These are phyloP conservation scores for Yamadazyma triangularis DNA, from an alignment of 1,139 yeast genomes.

Conservation along the genomic window DNA sequence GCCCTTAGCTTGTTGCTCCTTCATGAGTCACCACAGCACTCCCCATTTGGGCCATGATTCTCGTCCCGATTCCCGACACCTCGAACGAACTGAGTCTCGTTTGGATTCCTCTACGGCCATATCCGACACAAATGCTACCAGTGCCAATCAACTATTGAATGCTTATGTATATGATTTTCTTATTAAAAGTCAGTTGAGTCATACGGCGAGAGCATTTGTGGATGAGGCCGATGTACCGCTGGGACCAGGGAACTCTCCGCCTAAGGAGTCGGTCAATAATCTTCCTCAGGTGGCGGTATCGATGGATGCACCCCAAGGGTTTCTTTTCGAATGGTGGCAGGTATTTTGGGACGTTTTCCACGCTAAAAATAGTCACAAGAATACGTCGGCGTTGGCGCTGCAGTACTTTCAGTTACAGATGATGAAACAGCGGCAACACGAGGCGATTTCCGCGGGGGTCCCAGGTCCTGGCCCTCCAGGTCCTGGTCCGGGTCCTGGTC, in stretches of 20 bases:
- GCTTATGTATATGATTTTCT: conserved; percentile 86
- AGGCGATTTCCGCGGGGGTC: too few species aligned
- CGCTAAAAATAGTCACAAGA: conserved; percentile 55
- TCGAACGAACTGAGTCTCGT: conserved; percentile 23
- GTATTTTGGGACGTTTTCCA: conserved; percentile 92
- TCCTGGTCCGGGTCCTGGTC: too few species aligned
- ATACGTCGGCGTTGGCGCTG: conserved; percentile 53
- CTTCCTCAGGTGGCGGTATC: conserved; percentile 49
- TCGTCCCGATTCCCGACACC: conserved; percentile 30
- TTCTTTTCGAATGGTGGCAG: conserved; percentile 93
- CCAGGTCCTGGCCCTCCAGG: too few species aligned
- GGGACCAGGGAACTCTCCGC: too few species aligned
- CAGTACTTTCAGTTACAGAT: conserved; percentile 70
- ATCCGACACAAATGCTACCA: conserved; percentile 49
- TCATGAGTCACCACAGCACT: conserved; percentile 35
- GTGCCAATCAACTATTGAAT: conserved; percentile 65
- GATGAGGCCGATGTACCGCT: conserved; percentile 74
- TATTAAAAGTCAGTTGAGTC: conserved; percentile 64
- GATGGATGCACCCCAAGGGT: conserved; percentile 84
- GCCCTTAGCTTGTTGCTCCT: too few species aligned
- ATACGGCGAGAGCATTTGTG: conserved; percentile 68
- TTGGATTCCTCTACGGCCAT: conserved; percentile 16
- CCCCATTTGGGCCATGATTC: conserved; percentile 21
- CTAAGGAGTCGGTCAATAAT: too few species aligned
- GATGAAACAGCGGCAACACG: conserved; percentile 61